These are phyloP conservation scores for Penicillium sumatraense DNA, from an alignment of 2,329 filamentous ascomycete genomes.

Conservation along the genomic window DNA sequence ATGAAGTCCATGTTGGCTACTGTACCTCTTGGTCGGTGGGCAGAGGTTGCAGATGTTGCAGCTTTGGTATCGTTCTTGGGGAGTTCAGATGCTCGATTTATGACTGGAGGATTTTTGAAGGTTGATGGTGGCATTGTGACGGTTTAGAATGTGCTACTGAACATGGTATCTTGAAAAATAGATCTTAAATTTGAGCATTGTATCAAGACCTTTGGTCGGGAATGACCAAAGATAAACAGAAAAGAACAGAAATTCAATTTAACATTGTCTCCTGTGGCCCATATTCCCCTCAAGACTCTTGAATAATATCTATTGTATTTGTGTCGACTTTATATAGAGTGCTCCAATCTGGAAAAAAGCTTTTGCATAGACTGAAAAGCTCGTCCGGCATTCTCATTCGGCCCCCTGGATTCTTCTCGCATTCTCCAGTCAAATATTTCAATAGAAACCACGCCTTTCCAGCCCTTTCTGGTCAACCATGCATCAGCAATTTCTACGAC, in stretches of 20 bases:
- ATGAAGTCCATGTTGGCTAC: conserved; percentile 37
- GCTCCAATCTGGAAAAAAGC: background rate
- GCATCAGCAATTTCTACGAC: conserved; percentile 18
- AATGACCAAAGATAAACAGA: no score
- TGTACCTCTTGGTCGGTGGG: conserved; percentile 42
- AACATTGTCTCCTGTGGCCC: no score
- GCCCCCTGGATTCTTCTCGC: conserved; percentile 10
- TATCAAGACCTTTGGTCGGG: no score
- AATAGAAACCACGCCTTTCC: conserved; percentile 27
- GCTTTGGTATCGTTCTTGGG: conserved; percentile 44
- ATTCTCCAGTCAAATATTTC: conserved; percentile 29
- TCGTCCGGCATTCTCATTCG: conserved; percentile 8
- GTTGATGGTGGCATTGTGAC: conserved; percentile 1
- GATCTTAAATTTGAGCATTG: no score
- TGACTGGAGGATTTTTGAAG: conserved; percentile 34
- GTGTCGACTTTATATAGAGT: background rate
- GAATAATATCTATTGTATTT: no score
- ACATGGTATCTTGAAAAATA: background rate
- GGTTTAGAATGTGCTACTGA: background rate
- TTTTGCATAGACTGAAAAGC: background rate
- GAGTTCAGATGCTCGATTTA: conserved; percentile 45
- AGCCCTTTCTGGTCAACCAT: conserved; percentile 23
- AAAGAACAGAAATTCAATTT: no score
- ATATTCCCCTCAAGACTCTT: no score
- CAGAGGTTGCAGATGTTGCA: conserved; percentile 43